Evolutionary conservation across 2,329 filamentous ascomycete genomes (phyloP).

Genomic region (Colletotrichum gigasporum): DNA sequence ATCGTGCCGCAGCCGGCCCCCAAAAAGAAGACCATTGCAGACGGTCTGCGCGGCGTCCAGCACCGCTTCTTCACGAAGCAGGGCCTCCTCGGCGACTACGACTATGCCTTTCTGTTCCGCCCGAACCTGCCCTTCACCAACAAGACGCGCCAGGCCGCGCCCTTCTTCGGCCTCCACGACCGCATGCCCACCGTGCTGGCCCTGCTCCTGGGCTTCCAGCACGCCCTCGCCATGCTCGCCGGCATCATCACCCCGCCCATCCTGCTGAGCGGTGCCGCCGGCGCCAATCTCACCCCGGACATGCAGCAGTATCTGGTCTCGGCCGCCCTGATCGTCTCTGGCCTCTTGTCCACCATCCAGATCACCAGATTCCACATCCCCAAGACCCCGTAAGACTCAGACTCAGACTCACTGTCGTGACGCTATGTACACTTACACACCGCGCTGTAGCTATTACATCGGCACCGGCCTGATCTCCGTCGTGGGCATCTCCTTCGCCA

Average conservation of each 20-base stretch:
- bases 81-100: conserved; percentile 85
- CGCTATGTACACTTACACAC: neutral
- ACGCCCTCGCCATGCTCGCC: conserved; percentile 80
- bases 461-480: conserved; percentile 85
- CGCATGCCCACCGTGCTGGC: conserved; percentile 79
- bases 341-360: conserved; percentile 78
- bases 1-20: conserved; percentile 53
- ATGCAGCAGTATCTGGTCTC: conserved; percentile 82
- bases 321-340: conserved; percentile 81
- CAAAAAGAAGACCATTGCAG: conserved; percentile 43
- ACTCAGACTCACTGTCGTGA: neutral
- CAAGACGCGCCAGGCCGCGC: conserved; percentile 65
- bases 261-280: conserved; percentile 69
- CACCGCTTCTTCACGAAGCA: conserved; percentile 66
- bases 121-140: conserved; percentile 86
- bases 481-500: conserved; percentile 80
- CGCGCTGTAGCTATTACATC: conserved; percentile 69
- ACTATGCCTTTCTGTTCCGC: conserved; percentile 89
- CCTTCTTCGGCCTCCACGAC: conserved; percentile 87
- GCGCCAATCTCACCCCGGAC: conserved; percentile 69
- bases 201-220: conserved; percentile 80
- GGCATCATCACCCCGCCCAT: conserved; percentile 83
- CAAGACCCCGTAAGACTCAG: conserved; percentile 67
- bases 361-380: conserved; percentile 81
- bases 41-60: conserved; percentile 42